These are phyloP conservation scores for Neurospora pannonica DNA, from an alignment of 495 filamentous ascomycete genomes.

Conservation along the genomic window DNA sequence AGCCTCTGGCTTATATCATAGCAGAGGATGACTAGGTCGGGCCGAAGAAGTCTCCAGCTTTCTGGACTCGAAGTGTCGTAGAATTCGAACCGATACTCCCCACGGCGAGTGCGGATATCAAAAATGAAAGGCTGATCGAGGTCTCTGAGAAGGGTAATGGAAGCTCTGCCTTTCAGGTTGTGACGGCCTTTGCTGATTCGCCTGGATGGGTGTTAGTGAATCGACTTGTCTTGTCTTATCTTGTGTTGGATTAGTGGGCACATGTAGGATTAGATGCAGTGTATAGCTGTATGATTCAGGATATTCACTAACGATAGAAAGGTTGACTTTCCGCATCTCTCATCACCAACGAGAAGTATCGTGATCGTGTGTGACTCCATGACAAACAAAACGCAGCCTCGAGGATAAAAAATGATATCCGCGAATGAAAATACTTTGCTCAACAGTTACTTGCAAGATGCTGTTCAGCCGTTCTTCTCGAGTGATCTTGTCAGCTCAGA, in stretches of 20 bases:
- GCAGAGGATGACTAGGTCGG: slow-evolving; percentile 68
- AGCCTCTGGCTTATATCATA: slow-evolving; percentile 66
- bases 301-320: slow-evolving; percentile 68
- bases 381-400: background rate
- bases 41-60: slow-evolving; percentile 63
- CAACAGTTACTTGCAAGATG: background rate
- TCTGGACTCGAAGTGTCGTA: slow-evolving; percentile 70
- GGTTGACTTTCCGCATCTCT: slow-evolving; percentile 74
- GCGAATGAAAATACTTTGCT: background rate
- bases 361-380: slow-evolving; percentile 47
- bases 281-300: background rate
- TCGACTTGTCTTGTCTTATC: background rate
- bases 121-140: slow-evolving; percentile 77
- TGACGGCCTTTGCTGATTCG: slow-evolving; percentile 38
- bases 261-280: background rate
- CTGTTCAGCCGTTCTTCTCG: background rate
- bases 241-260: background rate
- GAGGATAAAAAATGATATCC: background rate
- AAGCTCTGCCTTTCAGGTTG: slow-evolving; percentile 21
- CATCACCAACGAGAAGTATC: slow-evolving; percentile 72
- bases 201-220: slow-evolving; percentile 21
- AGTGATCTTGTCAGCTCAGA: background rate
- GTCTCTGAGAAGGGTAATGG: slow-evolving; percentile 56
- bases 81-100: slow-evolving; percentile 63
- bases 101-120: slow-evolving; percentile 51